phyloP scores from a whole-genome alignment of 1,139 yeast species.

The Kodamaea alishanica region DNA sequence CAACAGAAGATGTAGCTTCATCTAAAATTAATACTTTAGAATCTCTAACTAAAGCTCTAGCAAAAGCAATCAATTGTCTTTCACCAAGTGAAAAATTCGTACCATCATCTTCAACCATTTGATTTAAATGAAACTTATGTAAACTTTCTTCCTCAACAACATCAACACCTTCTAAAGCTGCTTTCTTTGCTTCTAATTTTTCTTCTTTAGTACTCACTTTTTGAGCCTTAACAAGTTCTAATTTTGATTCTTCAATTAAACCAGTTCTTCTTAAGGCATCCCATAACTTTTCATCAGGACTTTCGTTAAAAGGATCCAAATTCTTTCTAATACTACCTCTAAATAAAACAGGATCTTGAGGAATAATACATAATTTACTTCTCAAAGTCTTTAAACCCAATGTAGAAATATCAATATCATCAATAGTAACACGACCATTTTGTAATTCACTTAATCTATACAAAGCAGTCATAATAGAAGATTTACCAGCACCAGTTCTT shows the following conservation, averaged over 20 bases:
- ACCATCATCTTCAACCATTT: conserved; percentile 70
- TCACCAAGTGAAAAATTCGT: conserved; percentile 74
- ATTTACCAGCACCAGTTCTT: conserved; percentile 78
- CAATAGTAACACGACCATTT: conserved; percentile 53
- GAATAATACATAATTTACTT: conserved; percentile 63
- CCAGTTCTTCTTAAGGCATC: conserved; percentile 58
- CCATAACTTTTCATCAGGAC: conserved; percentile 51
- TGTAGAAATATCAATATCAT: conserved; percentile 54
- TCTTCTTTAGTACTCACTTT: conserved; percentile 8
- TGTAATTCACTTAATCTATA: conserved; percentile 57
- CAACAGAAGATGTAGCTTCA: conserved; percentile 83
- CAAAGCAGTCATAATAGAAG: conserved; percentile 63
- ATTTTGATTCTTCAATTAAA: conserved; percentile 42
- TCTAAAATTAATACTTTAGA: conserved; percentile 67
- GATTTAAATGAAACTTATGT: conserved; percentile 64
- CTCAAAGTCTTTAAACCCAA: conserved; percentile 58
- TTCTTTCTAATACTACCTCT: conserved; percentile 63
- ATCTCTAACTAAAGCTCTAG: conserved; percentile 72
- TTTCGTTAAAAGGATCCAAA: conserved; percentile 59
- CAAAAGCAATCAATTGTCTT: conserved; percentile 69
- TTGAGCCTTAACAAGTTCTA: conserved; percentile 22
- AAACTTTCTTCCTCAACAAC: conserved; percentile 19
- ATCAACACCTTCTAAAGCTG: conserved; percentile 10
- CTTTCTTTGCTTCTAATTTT: conserved; percentile 11
- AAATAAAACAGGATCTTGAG: conserved; percentile 77